These are phyloP conservation scores for Hordeum marinum DNA, from an alignment of 176 grass and related monocot species.

Conservation along the genomic window DNA sequence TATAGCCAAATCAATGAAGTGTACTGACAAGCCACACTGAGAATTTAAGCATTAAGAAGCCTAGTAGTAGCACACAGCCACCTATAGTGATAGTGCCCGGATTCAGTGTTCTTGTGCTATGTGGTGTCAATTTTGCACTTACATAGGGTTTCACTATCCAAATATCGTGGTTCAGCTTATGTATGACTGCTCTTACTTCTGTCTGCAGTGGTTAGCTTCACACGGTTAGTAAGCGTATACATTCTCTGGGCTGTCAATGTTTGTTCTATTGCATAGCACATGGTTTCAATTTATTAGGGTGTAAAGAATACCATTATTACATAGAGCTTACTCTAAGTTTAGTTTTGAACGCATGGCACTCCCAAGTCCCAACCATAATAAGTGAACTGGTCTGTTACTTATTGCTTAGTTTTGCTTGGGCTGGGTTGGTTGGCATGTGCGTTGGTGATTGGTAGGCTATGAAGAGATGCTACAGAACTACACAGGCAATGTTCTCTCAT, in stretches of 20 bases:
- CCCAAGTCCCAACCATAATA: neutral
- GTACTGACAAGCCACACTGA: neutral
- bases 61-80: neutral
- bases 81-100: neutral
- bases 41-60: neutral
- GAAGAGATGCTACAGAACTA: neutral
- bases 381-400: neutral
- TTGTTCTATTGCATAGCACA: conserved; percentile 6
- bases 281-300: neutral
- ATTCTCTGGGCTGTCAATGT: neutral
- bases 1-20: neutral
- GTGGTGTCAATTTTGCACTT: neutral
- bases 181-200: neutral
- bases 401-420: neutral
- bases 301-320: neutral
- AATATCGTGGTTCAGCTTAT: neutral
- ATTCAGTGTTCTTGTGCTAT: neutral
- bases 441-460: neutral
- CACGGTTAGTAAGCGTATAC: neutral
- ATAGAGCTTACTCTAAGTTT: neutral
- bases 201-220: conserved; percentile 14
- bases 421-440: neutral
- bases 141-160: neutral
- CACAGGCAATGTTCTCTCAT: neutral
- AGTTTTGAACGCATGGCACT: neutral